Base-by-base conservation (phyloP, 1,284 basidiomycete genomes). In the Takashimella koratensis region DNA sequence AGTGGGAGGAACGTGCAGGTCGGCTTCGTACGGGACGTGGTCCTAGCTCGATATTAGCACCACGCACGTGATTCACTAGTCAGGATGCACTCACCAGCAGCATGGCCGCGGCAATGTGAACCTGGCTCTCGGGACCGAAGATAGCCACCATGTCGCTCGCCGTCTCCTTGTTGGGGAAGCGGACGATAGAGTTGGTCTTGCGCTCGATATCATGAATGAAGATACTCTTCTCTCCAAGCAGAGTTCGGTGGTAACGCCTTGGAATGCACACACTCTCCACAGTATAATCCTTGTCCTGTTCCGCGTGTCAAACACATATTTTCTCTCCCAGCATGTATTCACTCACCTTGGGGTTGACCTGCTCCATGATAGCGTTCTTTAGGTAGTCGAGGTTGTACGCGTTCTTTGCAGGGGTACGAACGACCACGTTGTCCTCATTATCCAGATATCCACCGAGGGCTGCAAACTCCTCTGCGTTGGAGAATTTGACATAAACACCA, bases 401-500 rank as follows among this genome's bases (percentile, higher is more conserved):
- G 70, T 98, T 98, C 82, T 98, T 98, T 43, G 93, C 92, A 5
- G 95, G 95, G 3, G 95, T 98, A 46, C 95, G 83, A 20, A 95
- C 95, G 43, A 98, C 86, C 49, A 98, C 95, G 68, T 98, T 98
- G 78, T 98, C 95, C 72, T 98, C 95, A 74, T 96, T 96, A 76
- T 98, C 93, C 66, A 90, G 85, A 76, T 98, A 97, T 13, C 94
- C 94, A 27, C 93, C 95, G 54, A 96, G 81, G 10, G 88, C 85
- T 43, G 92, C 92, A 75, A 95, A 98, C 75, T 98, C 96, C 65
- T 98, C 94, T 5, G 93, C 92, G 74, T 98, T 98, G 42, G 91
- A 94, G 71, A 98, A 98, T 78, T 98, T 98, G 77, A 99, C 96
- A 77, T 98, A 98, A 23, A 98, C 95, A 26, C 95, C 95, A 68